Conservation (phyloP, 116 monocot species). For the Dioscorea cayenensis region DNA sequence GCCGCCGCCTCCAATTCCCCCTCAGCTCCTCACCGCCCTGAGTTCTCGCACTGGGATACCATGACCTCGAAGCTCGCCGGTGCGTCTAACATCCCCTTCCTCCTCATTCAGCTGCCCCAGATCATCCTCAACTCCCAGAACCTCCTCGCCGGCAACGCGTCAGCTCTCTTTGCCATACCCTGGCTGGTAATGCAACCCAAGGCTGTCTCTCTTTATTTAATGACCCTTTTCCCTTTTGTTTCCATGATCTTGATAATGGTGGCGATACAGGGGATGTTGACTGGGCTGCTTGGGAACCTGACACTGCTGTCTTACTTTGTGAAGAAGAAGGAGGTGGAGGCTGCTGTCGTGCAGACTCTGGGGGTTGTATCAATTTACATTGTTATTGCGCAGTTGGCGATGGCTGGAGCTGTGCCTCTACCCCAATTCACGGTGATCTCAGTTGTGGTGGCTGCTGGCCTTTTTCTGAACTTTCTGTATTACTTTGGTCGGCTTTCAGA, state of each 20-base stretch:
- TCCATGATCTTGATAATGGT: background rate
- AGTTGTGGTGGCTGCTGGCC: slow-evolving; percentile 44
- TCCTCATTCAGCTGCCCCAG: slow-evolving; percentile 91
- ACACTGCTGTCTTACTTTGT: slow-evolving; percentile 84
- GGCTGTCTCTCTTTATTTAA: background rate
- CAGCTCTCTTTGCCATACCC: slow-evolving; percentile 79
- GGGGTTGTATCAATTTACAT: slow-evolving; percentile 75
- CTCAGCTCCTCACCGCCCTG: background rate
- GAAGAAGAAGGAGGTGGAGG: slow-evolving; percentile 84
- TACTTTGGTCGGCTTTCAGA: slow-evolving; percentile 53
- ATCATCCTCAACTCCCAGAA: slow-evolving; percentile 83
- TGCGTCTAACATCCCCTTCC: slow-evolving; percentile 74
- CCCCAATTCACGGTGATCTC: slow-evolving; percentile 52
- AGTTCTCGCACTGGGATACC: slow-evolving; percentile 72
- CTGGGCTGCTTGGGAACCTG: slow-evolving; percentile 79
- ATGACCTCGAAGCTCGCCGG: slow-evolving; percentile 75
- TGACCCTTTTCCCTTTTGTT: background rate
- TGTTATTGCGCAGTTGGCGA: slow-evolving; percentile 68
- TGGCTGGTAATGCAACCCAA: slow-evolving; percentile 53
- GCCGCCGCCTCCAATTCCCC: background rate
- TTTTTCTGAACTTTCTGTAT: slow-evolving; percentile 70
- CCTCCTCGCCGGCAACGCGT: slow-evolving; percentile 68
- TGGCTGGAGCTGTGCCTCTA: slow-evolving; percentile 66
- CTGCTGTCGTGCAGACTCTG: slow-evolving; percentile 69
- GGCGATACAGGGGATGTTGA: slow-evolving; percentile 68